Evolutionary conservation across 768 basidiomycete genomes (phyloP), one percentile per base, ranked within the genome.

Genomic region (Pulveroboletus sp.): DNA sequence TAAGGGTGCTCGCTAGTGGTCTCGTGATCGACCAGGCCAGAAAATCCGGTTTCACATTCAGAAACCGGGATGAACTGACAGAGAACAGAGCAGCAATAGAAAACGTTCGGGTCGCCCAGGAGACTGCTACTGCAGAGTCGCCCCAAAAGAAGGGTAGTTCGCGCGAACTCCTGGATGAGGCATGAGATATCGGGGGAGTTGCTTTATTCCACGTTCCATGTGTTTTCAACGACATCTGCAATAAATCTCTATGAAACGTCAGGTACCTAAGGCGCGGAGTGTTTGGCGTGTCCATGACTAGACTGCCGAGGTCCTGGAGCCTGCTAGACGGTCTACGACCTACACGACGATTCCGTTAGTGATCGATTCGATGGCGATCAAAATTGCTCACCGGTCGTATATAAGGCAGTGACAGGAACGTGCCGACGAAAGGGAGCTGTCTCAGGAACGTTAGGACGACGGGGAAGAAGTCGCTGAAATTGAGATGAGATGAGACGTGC

Each of bases 361-460:
- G 23, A 23, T 14, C 22, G 29, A 13, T 35, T 13, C 43, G 26
- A 7, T 13, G 14, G n/a, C 1, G 2, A 4, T 5, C 1, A 22
- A 13, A 6, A 26, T 17, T 19, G 57, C 82, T 71, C 64, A 96
- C 95, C 48, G 78, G 76, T 63, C 89, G 76, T 61, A 98, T 83
- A 64, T 89, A 94, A 1, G 96, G 94, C 55, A 98, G 63, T 5
- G 88, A 86, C 41, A 99, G 70, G 54, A 89, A 68, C 0, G 83
- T 90, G 23, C 96, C 95, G 49, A 99, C 78, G 56, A 96, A 83
- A 5, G 96, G 95, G 39, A 98, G 67, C 71, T 97, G 95, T 48
- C 94, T 80, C 55, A 98, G 71, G 77, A 98, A 97, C n/a, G 92
- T 93, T 43, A 99, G 75, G 47, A 99, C 86, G 52, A 98, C 96